These are phyloP conservation scores for Suillus hirtellus DNA, from an alignment of 768 basidiomycete genomes.

Conservation along the genomic window DNA sequence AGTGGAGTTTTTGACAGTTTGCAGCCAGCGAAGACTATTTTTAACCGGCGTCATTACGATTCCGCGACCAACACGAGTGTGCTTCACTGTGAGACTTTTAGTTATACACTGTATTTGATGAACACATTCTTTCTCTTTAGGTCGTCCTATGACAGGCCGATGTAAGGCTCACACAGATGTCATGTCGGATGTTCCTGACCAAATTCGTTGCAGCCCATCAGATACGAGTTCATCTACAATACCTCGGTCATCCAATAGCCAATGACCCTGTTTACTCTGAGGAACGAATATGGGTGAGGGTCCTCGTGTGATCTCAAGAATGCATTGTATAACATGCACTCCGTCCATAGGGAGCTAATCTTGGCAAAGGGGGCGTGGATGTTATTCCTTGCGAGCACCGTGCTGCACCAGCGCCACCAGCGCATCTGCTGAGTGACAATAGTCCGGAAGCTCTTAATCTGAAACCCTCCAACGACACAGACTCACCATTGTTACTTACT, in stretches of 20 bases:
- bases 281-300: constrained; percentile 67
- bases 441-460: constrained; percentile 48
- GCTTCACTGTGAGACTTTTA: constrained; percentile 63
- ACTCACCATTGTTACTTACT: background rate
- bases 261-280: constrained; percentile 95
- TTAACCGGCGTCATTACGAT: constrained; percentile 83
- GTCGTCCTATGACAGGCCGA: constrained; percentile 87
- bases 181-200: background rate
- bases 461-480: background rate
- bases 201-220: constrained; percentile 74
- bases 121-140: constrained; percentile 37
- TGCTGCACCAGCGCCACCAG: constrained; percentile 56
- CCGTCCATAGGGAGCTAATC: constrained; percentile 55
- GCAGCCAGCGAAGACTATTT: constrained; percentile 87
- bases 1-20: constrained; percentile 5
- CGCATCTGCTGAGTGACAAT: constrained; percentile 34
- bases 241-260: constrained; percentile 88
- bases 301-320: background rate
- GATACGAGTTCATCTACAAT: constrained; percentile 95
- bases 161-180: constrained; percentile 52
- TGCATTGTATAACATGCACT: background rate
- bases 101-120: background rate
- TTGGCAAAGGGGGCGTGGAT: constrained; percentile 84
- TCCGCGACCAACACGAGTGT: constrained; percentile 79
- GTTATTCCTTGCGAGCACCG: constrained; percentile 67